Evolutionary conservation across 352 stramenopile species (phyloP).

Genomic region (Phytophthora nicotianae): DNA sequence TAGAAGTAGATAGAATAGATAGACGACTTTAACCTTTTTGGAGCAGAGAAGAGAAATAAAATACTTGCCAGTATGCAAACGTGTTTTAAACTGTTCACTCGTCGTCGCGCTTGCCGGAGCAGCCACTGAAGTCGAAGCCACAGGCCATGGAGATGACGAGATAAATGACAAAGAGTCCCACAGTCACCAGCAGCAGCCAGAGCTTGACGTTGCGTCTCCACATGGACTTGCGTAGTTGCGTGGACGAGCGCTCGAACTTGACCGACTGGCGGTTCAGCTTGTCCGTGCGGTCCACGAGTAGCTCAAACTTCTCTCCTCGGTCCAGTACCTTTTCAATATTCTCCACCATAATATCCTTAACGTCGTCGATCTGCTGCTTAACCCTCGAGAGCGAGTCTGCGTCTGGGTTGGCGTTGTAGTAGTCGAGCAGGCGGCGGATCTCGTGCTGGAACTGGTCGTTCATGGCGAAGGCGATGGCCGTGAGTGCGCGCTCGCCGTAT

Average conservation of each 20-base stretch:
- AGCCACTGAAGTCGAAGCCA: slow-evolving; percentile 84
- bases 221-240: slow-evolving; percentile 87
- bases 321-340: slow-evolving; percentile 99
- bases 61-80: slow-evolving; percentile 12
- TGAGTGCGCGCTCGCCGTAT: slow-evolving; percentile 82
- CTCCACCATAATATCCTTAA: slow-evolving; percentile 99
- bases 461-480: slow-evolving; percentile 97
- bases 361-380: slow-evolving; percentile 96
- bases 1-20: slow-evolving; percentile 40
- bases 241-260: slow-evolving; percentile 94
- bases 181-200: slow-evolving; percentile 74
- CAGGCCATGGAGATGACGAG: slow-evolving; percentile 88
- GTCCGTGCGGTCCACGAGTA: slow-evolving; percentile 93
- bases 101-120: slow-evolving; percentile 60
- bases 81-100: slow-evolving; percentile 21
- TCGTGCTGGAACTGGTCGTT: slow-evolving; percentile 97
- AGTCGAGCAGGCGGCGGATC: slow-evolving; percentile 91
- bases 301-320: slow-evolving; percentile 98
- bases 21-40: slow-evolving; percentile 15
- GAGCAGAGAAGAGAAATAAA: slow-evolving; percentile 5
- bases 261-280: slow-evolving; percentile 97
- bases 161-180: slow-evolving; percentile 87
- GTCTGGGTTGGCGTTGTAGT: slow-evolving; percentile 89
- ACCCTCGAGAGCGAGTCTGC: slow-evolving; percentile 93
- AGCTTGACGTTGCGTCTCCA: slow-evolving; percentile 92